These are phyloP conservation scores for Tricholomella constricta DNA, from an alignment of 768 basidiomycete genomes.

Conservation along the genomic window DNA sequence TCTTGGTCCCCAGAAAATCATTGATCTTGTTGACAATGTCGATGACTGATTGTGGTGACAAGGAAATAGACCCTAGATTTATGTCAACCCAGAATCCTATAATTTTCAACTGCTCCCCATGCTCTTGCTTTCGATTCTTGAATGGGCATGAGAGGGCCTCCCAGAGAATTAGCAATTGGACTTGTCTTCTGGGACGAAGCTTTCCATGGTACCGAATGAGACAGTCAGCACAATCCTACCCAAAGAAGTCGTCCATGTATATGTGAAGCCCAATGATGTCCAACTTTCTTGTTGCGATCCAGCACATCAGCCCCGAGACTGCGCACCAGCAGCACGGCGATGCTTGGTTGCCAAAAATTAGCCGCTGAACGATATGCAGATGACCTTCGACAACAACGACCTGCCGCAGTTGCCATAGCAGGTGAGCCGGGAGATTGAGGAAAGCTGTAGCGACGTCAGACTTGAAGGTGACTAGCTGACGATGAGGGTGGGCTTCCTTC, in stretches of 20 bases:
- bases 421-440: too few species aligned
- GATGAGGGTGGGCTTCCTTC: too few species aligned
- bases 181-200: constrained; percentile 22
- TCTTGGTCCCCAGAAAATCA: neutral
- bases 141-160: constrained; percentile 27
- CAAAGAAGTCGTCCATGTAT: constrained; percentile 30
- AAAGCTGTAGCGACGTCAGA: too few species aligned
- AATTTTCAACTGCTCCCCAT: constrained; percentile 25
- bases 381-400: too few species aligned
- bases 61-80: constrained; percentile 22
- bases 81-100: constrained; percentile 39
- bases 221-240: constrained; percentile 24
- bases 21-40: constrained; percentile 19
- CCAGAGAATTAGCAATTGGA: constrained; percentile 27
- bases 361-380: too few species aligned
- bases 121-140: constrained; percentile 29
- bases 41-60: constrained; percentile 17
- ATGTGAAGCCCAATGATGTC: constrained; percentile 10
- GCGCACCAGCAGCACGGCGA: too few species aligned
- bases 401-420: too few species aligned
- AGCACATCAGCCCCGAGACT: neutral
- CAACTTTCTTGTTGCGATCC: neutral
- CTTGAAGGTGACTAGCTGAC: too few species aligned
- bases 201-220: constrained; percentile 22
- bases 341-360: too few species aligned